Base-by-base conservation (phyloP, 768 basidiomycete genomes). In the Leccinellum rugosiceps region DNA sequence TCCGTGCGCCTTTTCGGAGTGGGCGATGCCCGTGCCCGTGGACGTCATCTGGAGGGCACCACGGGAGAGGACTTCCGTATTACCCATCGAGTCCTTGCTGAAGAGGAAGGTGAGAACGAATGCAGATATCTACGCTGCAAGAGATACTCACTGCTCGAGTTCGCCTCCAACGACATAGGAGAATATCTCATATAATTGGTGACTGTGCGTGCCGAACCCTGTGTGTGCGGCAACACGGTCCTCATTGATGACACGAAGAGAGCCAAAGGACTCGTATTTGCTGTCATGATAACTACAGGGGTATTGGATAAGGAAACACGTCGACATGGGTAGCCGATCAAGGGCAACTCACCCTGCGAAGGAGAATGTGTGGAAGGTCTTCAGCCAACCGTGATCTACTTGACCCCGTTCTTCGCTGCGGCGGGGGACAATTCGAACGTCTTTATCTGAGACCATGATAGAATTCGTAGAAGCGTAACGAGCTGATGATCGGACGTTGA, bases 41-140 rank as follows among this genome's bases (percentile, higher is more conserved):
- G 89, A 92, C 2, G 94, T 94, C 75, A 97, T 83, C 71, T 98
- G 95, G 31, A 98, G 64, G 64, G 93, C 89, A 1, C 96, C 96
- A 15, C 93, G 85, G 69, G 86, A 86, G 68, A 98, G 83, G 57
- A 94, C 79, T 71, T 98, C 96, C 53, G 82, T 81, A 75, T 96
- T 96, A 38, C 88, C 87, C 88, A 97, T 91, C 6, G 87, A 91
- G 74, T 98, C 96, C 72, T 88, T 82, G 75, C 94, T 92, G 23
- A 57, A 17, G 25, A 43, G 5, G 11, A 21, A 43, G 19, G 19
- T 43, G 26, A 6, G 26, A 32, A 35, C 14, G 48, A 15, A 26
- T 7, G 55, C 15, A 48, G 34, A 6, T 25, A 28, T 32, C 1
- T 21, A 34, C 5, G 4, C 28, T 11, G 30, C 0, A 11, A 50